Percentiles rank a stretch among this genome's conserved stretches.
These are phyloP conservation scores for Tetrapisispora namnaoensis DNA, from an alignment of 805 yeast genomes.

Conservation along the genomic window DNA sequence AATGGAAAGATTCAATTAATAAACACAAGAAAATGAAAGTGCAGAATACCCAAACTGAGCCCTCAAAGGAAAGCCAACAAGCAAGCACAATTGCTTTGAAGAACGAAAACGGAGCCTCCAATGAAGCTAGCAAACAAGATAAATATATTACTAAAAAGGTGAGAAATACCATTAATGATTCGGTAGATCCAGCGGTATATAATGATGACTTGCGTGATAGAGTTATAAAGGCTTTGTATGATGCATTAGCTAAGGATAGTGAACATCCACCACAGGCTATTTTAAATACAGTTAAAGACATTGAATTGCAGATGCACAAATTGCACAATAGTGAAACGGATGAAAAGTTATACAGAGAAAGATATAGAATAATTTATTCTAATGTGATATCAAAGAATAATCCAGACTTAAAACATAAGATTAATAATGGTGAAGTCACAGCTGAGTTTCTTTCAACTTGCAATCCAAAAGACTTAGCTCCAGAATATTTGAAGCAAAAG, in stretches of 20 bases:
- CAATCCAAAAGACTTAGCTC: slow-evolving; percentile 94
- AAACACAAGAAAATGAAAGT: slow-evolving; percentile 39
- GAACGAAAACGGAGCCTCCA: neutral
- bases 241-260: slow-evolving; percentile 81
- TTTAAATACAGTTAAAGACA: slow-evolving; percentile 51
- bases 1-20: slow-evolving; percentile 86
- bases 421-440: slow-evolving; percentile 55
- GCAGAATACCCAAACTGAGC: slow-evolving; percentile 9
- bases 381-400: slow-evolving; percentile 84
- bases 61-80: neutral
- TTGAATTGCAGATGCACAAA: slow-evolving; percentile 63
- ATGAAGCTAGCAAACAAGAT: slow-evolving; percentile 23
- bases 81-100: neutral
- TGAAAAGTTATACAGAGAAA: slow-evolving; percentile 55
- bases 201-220: slow-evolving; percentile 75
- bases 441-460: slow-evolving; percentile 62
- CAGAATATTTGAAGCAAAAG: slow-evolving; percentile 78
- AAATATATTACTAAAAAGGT: slow-evolving; percentile 44
- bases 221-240: slow-evolving; percentile 73
- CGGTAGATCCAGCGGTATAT: slow-evolving; percentile 58
- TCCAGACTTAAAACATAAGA: slow-evolving; percentile 66
- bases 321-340: slow-evolving; percentile 47
- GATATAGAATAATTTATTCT: slow-evolving; percentile 76
- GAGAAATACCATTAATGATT: slow-evolving; percentile 76
- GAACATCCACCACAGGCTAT: slow-evolving; percentile 50